Conservation (phyloP, 2,329 filamentous ascomycete species). For the Cordyceps militaris region DNA sequence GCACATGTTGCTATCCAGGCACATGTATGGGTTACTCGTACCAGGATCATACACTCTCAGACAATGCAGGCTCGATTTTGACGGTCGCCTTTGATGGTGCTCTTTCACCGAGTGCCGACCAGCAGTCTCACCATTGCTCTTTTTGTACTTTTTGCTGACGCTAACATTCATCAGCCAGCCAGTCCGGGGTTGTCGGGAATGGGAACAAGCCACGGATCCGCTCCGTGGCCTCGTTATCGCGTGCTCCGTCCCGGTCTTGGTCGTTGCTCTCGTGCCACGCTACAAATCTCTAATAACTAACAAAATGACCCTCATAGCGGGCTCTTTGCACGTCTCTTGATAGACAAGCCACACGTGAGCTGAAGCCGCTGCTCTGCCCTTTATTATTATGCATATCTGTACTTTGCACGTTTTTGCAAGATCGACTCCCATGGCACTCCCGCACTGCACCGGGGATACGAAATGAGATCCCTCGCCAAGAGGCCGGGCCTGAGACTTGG, state of each 20-base stretch:
- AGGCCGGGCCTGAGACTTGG: neutral
- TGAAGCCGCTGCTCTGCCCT: neutral
- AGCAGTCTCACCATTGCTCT: neutral
- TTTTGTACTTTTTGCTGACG: neutral
- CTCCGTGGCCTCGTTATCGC: neutral
- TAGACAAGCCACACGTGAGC: neutral
- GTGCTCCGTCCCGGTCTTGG: neutral
- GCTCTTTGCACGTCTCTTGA: neutral
- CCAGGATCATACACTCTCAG: slow-evolving; percentile 1
- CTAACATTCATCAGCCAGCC: neutral
- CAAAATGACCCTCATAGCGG: neutral
- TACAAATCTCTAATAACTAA: neutral
- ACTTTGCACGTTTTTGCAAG: neutral
- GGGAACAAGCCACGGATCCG: slow-evolving; percentile 7
- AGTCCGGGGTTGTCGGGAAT: neutral
- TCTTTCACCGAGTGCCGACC: neutral
- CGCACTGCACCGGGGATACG: neutral
- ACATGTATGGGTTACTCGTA: neutral
- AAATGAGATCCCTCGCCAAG: neutral
- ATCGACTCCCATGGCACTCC: neutral
- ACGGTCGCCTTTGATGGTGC: neutral
- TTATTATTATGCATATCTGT: neutral
- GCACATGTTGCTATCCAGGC: slow-evolving; percentile 2
- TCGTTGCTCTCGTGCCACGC: slow-evolving; percentile 6
- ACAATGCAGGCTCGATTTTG: neutral